phyloP scores from a whole-genome alignment of 1,139 yeast genomes.

The Candida neerlandica region DNA sequence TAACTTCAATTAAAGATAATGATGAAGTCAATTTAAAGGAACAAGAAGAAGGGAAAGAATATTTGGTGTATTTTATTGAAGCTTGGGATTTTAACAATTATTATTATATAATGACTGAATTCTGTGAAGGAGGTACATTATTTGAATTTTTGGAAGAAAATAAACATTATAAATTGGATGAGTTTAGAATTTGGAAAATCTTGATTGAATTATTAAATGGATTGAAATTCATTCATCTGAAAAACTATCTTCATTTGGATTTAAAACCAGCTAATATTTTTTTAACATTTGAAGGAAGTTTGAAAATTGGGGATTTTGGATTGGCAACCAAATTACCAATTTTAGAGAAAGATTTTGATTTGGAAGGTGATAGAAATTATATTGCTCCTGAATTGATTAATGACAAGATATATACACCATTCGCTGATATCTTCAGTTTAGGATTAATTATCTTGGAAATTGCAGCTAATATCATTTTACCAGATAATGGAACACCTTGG shows the following conservation, averaged over 20 bases:
- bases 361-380: constrained; percentile 97
- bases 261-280: constrained; percentile 94
- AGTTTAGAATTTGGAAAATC: constrained; percentile 97
- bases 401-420: constrained; percentile 79
- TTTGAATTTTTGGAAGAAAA: constrained; percentile 79
- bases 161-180: constrained; percentile 78
- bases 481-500: constrained; percentile 98
- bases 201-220: constrained; percentile 81
- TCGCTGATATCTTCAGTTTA: constrained; percentile 91
- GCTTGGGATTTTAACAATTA: constrained; percentile 82
- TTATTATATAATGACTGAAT: constrained; percentile 91
- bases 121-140: constrained; percentile 90
- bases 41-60: constrained; percentile 75
- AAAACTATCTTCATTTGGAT: constrained; percentile 80
- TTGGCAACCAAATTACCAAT: constrained; percentile 57
- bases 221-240: constrained; percentile 74
- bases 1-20: constrained; percentile 45
- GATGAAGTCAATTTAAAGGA: constrained; percentile 45
- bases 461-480: constrained; percentile 92
- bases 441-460: constrained; percentile 92
- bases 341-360: constrained; percentile 65
- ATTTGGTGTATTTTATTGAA: constrained; percentile 75
- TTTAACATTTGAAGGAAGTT: constrained; percentile 90
- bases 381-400: constrained; percentile 96
- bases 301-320: constrained; percentile 84